Evolutionary conservation across 805 yeast species (phyloP), one percentile per base, ranked within the genome.

Genomic region (Starmerella floricola): DNA sequence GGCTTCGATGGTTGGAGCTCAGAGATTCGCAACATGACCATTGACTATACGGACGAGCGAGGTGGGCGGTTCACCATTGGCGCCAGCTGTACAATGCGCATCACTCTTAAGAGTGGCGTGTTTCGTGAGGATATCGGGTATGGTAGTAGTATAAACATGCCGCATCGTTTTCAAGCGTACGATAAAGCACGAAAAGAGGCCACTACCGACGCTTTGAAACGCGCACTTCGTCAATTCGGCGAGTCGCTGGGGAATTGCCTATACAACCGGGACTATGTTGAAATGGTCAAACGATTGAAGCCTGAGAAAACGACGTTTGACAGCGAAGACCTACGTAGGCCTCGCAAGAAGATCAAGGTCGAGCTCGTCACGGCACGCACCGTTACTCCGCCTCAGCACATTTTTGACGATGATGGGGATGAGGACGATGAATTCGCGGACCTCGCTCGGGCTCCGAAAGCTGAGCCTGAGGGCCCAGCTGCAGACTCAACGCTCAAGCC

Each of bases 111-210:
- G 51, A 85, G 79, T 54, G 93, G 93, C 1, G 75, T 86, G 0
- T 77, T 66, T 53, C 80, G 76, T 40, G 84, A 77, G 49, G 78
- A 76, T 43, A 66, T 70, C 20, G 93, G 93, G 0, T 71, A 74
- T 47, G 93, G 91, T 16, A 70, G 68, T 38, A 71, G 74, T 26
- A 78, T 72, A 20, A 78, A 78, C 45, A 48, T 50, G 43, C 52
- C 51, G 10, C 8, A 17, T 17, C 77, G 72, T 54, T 32, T 16
- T 39, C 45, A 71, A 64, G 84, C 88, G 1, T 78, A 72, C 56
- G 84, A 75, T 39, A 83, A 79, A 55, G 79, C 87, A 42, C 78
- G 77, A 58, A 83, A 83, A 53, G 87, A 79, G 54, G 85, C 91
- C 1, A 69, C 75, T 23, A 79, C 84, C 0, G 84, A 79, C 58